Base-by-base conservation (phyloP, 2,329 filamentous ascomycete species). In the Ambrosiella xylebori region DNA sequence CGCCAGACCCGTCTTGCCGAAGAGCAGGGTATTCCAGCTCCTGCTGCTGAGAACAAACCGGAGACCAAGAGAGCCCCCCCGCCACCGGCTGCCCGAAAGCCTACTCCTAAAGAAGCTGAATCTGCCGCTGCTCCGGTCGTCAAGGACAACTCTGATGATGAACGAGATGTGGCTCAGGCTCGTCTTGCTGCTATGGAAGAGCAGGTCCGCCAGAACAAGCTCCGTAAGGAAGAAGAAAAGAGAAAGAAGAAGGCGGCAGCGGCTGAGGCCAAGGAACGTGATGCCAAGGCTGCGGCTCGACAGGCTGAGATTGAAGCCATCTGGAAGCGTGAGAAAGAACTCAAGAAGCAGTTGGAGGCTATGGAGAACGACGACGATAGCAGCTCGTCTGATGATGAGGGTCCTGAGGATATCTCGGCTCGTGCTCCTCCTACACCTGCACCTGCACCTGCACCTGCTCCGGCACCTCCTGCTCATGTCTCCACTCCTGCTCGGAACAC, bases 171-270 rank as follows among this genome's bases (percentile, higher is more conserved):
- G 57, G 83, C 90, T 45, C 82, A 86, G 64, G 86, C 86, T 62
- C 88, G 90, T 55, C 78, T 97, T 27, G 88, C 83, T 67, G 89
- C 88, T 13, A 79, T 98, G 7, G 90, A 98, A 70, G 89, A 97
- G 68, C 89, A 96, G 70, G 89, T 97, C 56, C 84, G 84, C 62
- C 87, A 90, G 67, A 88, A 90, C 65, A 98, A 97, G 73, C 73
- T 97, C 56, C 91, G 88, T 76, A 97, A 95, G 71, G 86, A 94
- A 64, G 93, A 98, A 69, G 93, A 96, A 72, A 96, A 95, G 75
- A 87, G 84, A 62, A 85, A 80, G 65, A 93, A 89, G 74, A 90
- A 95, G 73, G 91, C 88, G 19, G 89, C 89, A 8, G 76, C 86
- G 66, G 86, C 85, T 54, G 88, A 93, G 64, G 81, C 89, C 7